Conservation (phyloP, 495 filamentous ascomycete species). For the Tuber aestivum region DNA sequence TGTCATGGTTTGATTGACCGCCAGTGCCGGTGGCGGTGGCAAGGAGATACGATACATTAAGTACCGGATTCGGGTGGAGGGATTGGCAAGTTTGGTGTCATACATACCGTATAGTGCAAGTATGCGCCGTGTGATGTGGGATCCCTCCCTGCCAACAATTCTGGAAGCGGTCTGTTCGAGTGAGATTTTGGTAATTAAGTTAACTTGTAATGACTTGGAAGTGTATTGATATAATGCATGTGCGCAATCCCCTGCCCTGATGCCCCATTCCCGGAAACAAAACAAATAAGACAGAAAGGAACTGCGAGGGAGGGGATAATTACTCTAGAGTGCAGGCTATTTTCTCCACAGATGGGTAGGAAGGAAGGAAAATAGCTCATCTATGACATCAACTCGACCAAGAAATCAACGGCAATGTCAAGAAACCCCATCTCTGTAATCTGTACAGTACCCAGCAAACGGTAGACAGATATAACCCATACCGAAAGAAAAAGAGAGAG, state of each 20-base stretch:
- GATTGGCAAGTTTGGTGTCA: not conserved
- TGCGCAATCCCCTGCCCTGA: not conserved
- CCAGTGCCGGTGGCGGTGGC: not conserved
- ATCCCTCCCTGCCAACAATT: not conserved
- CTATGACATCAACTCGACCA: not conserved
- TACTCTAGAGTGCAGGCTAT: not conserved
- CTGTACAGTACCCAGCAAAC: not conserved
- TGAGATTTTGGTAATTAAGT: not conserved
- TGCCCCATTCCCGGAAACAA: not conserved
- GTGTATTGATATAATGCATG: not conserved
- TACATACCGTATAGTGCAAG: not conserved
- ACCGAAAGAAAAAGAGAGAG: not conserved
- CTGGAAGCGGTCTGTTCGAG: not conserved
- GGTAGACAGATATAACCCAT: not conserved
- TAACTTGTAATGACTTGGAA: not conserved
- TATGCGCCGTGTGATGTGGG: not conserved
- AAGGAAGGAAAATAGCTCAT: not conserved
- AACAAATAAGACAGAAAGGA: not conserved
- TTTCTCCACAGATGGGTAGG: not conserved
- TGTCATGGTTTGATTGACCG: not conserved
- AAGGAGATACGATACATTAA: too few species aligned
- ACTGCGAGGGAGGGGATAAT: not conserved
- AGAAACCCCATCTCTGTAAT: not conserved
- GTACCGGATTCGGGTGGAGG: not conserved
- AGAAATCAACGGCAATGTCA: not conserved